These are phyloP conservation scores for Flagelloscypha sp. DNA, from an alignment of 768 basidiomycete species.

Conservation along the genomic window DNA sequence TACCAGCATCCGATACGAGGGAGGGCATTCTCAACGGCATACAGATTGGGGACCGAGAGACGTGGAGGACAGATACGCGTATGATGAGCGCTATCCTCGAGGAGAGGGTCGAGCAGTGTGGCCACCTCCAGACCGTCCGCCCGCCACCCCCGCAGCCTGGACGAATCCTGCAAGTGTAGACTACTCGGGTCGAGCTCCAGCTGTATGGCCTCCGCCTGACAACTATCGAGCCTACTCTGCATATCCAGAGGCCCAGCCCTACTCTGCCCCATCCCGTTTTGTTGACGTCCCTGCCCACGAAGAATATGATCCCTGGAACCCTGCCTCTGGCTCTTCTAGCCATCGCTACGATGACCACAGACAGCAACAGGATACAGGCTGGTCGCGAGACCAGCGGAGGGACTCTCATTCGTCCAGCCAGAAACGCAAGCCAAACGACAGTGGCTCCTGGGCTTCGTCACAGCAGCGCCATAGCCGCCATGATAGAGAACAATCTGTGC, in stretches of 20 bases:
- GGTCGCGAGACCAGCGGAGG: constrained; percentile 29
- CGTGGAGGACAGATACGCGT: constrained; percentile 37
- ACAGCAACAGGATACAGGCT: too few species aligned
- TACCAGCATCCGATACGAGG: too few species aligned
- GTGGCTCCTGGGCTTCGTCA: constrained; percentile 46
- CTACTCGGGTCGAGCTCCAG: constrained; percentile 32
- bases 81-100: constrained; percentile 45
- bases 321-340: too few species aligned
- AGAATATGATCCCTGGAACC: too few species aligned
- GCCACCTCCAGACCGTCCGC: constrained; percentile 34
- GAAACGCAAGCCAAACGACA: constrained; percentile 25
- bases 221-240: constrained; percentile 33
- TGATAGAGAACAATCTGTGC: constrained; percentile 22
- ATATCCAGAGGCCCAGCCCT: constrained; percentile 40
- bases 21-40: constrained; percentile 42
- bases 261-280: constrained; percentile 23
- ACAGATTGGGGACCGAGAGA: constrained; percentile 46
- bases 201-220: constrained; percentile 44
- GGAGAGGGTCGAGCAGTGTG: constrained; percentile 40
- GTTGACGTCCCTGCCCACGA: too few species aligned
- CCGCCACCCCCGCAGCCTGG: constrained; percentile 43
- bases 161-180: constrained; percentile 29
- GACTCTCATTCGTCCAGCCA: constrained; percentile 22
- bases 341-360: too few species aligned
- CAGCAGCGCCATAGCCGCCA: constrained; percentile 38